These are phyloP conservation scores for Suillus subaureus DNA, from an alignment of 768 basidiomycete genomes.

Conservation along the genomic window DNA sequence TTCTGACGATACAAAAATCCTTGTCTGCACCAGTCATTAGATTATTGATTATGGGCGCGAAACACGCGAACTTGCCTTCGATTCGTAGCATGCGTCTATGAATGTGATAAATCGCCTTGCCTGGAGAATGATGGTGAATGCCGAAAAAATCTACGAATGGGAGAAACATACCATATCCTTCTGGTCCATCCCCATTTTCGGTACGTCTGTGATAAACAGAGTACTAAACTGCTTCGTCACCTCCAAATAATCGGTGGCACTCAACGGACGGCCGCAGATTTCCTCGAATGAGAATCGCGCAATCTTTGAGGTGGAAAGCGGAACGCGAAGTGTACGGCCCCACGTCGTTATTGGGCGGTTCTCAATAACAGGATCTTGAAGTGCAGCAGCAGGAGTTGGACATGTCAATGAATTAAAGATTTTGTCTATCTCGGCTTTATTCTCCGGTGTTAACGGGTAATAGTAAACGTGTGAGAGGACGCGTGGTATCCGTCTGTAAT, in stretches of 20 bases:
- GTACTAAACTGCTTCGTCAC: conserved; percentile 87
- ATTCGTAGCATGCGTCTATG: conserved; percentile 96
- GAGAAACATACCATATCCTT: conserved; percentile 76
- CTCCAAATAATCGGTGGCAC: conserved; percentile 95
- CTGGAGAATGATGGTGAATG: conserved; percentile 39
- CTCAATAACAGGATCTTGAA: conserved; percentile 51
- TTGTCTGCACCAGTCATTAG: conserved; percentile 55
- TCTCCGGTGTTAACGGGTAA: conserved; percentile 71
- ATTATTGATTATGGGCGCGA: conserved; percentile 2
- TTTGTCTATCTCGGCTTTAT: conserved; percentile 72
- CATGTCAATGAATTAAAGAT: conserved; percentile 77
- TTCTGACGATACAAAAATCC: conserved; percentile 89
- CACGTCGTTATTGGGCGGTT: conserved; percentile 80
- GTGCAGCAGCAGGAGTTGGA: conserved; percentile 39
- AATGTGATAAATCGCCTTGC: conserved; percentile 97
- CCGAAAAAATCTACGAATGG: not conserved
- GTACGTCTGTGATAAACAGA: conserved; percentile 85
- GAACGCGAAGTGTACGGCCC: conserved; percentile 82
- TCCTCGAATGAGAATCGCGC: conserved; percentile 88
- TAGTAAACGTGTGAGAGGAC: conserved; percentile 95
- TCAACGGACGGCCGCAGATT: conserved; percentile 86
- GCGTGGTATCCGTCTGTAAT: conserved; percentile 93
- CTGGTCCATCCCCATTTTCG: conserved; percentile 81
- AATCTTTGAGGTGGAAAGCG: conserved; percentile 76
- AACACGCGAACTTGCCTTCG: conserved; percentile 54